phyloP scores from a whole-genome alignment of 495 filamentous ascomycete species.

The Penicillium arizonense region DNA sequence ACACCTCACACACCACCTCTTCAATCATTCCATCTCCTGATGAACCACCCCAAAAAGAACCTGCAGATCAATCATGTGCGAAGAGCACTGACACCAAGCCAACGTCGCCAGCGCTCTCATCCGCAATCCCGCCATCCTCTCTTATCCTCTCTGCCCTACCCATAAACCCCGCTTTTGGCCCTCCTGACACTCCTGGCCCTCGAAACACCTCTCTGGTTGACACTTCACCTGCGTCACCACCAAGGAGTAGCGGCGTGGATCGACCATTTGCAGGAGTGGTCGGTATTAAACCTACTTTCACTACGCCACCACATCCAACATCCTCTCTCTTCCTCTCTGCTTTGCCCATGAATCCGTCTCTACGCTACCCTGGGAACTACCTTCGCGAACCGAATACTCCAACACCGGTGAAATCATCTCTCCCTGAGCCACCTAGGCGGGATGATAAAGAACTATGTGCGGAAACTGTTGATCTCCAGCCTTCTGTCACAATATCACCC shows the following conservation, averaged over 20 bases:
- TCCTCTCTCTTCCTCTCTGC: constrained; percentile 11
- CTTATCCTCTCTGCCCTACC: constrained; percentile 15
- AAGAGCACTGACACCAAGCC: not conserved
- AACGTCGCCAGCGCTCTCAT: not conserved
- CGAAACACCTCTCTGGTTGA: not conserved
- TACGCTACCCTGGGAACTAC: no score
- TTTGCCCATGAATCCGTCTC: constrained; percentile 24
- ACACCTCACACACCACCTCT: not conserved
- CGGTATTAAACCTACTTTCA: not conserved
- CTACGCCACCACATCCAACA: constrained; percentile 10
- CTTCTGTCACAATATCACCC: no score
- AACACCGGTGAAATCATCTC: no score
- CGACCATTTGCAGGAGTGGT: not conserved
- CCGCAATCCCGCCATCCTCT: not conserved
- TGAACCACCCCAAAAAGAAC: not conserved
- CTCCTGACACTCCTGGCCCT: not conserved
- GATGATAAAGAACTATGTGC: no score
- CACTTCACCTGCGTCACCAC: not conserved
- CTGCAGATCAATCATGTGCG: not conserved
- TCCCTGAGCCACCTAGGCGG: no score
- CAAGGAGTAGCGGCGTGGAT: not conserved
- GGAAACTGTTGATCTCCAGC: no score
- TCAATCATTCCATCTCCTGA: not conserved
- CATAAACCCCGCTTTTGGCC: constrained; percentile 5
- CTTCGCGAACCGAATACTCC: no score